phyloP scores from a whole-genome alignment of 116 monocot genomes.

The Iris pallida region DNA sequence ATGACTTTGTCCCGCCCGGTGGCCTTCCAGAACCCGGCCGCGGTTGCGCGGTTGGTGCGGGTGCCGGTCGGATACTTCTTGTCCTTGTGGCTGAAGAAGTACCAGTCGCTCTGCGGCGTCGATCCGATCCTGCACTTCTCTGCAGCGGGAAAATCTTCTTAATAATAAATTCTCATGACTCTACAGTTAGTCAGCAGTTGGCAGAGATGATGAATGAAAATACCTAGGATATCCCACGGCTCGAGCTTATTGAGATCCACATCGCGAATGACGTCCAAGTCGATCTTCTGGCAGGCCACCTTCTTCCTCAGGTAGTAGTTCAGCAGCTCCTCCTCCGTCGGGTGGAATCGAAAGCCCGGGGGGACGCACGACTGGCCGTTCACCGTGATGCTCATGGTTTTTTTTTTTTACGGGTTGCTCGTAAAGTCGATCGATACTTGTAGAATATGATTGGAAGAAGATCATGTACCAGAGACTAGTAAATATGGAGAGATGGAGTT shows the following conservation, averaged over 20 bases:
- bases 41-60: slow-evolving; percentile 56
- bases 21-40: slow-evolving; percentile 79
- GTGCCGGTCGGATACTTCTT: slow-evolving; percentile 89
- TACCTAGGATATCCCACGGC: slow-evolving; percentile 83
- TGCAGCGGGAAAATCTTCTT: slow-evolving; percentile 1
- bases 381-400: slow-evolving; percentile 63
- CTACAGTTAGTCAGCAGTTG: too few relatives aligned
- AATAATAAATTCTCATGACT: too few relatives aligned
- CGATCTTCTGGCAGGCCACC: slow-evolving; percentile 51
- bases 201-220: background rate
- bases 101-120: slow-evolving; percentile 72
- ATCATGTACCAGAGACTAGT: background rate
- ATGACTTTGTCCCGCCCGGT: slow-evolving; percentile 73
- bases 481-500: background rate
- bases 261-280: slow-evolving; percentile 66
- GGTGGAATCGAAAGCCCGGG: slow-evolving; percentile 78
- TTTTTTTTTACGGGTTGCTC: background rate
- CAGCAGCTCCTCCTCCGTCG: slow-evolving; percentile 75
- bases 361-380: slow-evolving; percentile 71
- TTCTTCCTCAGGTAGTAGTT: slow-evolving; percentile 72
- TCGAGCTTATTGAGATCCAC: slow-evolving; percentile 79
- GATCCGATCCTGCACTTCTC: slow-evolving; percentile 65
- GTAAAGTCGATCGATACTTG: background rate
- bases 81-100: slow-evolving; percentile 98
- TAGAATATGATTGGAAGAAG: background rate